These are phyloP conservation scores for Cercospora citrullina DNA, from an alignment of 2,329 filamentous ascomycete species.

Conservation along the genomic window DNA sequence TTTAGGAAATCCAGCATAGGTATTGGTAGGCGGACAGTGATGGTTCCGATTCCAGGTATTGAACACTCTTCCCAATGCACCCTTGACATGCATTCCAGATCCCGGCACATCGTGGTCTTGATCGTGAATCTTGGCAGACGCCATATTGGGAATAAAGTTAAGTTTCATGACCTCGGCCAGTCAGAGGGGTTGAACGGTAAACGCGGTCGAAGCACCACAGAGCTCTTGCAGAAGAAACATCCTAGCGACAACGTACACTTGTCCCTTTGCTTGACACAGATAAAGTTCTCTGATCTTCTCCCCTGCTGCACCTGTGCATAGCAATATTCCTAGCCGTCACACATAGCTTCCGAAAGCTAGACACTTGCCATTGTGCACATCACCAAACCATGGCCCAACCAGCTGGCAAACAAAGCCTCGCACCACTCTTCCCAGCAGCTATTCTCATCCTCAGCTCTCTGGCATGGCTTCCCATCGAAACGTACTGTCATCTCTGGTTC, in stretches of 20 bases:
- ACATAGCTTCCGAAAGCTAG: not conserved
- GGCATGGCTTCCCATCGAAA: conserved; percentile 20
- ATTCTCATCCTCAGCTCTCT: conserved; percentile 15
- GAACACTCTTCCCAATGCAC: no score
- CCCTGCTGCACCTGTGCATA: not conserved
- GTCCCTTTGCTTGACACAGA: not conserved
- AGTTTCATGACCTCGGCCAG: conserved; percentile 10
- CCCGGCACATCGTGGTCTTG: not conserved
- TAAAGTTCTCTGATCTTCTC: not conserved
- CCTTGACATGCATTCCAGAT: not conserved
- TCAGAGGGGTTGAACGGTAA: conserved; percentile 14
- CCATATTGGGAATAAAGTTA: conserved; percentile 12
- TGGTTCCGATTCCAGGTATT: not conserved
- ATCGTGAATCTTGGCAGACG: conserved; percentile 2
- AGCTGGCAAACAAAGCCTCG: not conserved
- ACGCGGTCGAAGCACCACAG: not conserved
- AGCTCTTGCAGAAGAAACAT: not conserved
- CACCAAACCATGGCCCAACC: not conserved
- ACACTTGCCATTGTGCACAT: not conserved
- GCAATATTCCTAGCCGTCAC: not conserved
- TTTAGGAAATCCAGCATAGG: not conserved
- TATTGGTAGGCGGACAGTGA: not conserved
- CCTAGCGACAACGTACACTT: not conserved
- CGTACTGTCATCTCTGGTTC: conserved; percentile 17
- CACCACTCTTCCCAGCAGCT: conserved; percentile 18